Evolutionary conservation across 495 filamentous ascomycete genomes (phyloP), one percentile per base, ranked within the genome.

Genomic region (Penicillium angulare): DNA sequence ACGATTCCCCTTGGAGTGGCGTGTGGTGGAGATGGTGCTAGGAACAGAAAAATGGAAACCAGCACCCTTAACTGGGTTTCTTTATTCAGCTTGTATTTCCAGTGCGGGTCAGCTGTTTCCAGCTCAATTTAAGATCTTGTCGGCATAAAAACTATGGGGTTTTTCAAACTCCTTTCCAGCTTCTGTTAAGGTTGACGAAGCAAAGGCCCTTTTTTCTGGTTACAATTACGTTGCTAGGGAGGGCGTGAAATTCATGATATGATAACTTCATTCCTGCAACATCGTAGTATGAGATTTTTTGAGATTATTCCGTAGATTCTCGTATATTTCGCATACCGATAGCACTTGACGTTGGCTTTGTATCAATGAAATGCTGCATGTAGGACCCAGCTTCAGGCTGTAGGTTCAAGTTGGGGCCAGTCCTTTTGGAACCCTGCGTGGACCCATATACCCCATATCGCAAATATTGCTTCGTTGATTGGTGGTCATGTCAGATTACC

Each of bases 41-140:
- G 68, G 56, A 73, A 65, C 64, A 53, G 54, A 63, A 68, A 64
- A 61, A 65, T 71, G 69, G 71, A 69, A 68, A 60, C 58, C 66
- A 67, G 59, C 53, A 53, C 51, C 53, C 23, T 43, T 47, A 59
- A 47, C 55, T 71, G 71, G 69, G 56, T 66, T 69, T 60, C 57
- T 71, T 65, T 64, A 63, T 64, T 62, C 61, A 62, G 61, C 63
- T 69, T 74, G 71, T 74, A 74, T 74, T 65, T 74, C 69, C 69
- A 69, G 65, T 68, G 63, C 67, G 67, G 67, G 65, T 67, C 69
- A 71, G 64, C 66, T 71, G 65, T 74, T 71, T 74, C 63, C 69
- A 71, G 65, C 63, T 74, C 67, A 74, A 74, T 71, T 71, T 67
- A 74, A 71, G 67, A 68, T 68, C 63, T 72, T 74, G 69, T 74